Evolutionary conservation across 176 grass and related monocot species (phyloP), one percentile per base, ranked within the genome.

Genomic region (Oryza australiensis): DNA sequence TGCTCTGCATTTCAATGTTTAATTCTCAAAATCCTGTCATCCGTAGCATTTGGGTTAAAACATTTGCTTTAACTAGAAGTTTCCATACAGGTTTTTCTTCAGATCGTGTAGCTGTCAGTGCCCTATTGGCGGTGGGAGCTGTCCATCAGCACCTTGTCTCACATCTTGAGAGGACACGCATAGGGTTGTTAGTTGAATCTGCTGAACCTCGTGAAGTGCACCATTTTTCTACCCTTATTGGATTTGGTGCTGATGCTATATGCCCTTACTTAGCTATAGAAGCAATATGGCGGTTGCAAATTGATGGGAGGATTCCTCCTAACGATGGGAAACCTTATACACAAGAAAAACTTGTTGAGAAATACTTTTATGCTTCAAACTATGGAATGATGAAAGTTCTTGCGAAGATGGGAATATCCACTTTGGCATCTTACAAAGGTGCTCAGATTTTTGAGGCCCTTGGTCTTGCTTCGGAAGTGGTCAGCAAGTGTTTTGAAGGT

Each of bases 401-500:
- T 63, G 87, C 91, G 29, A 93, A 93, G 74, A 93, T 93, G 91
- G 91, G 91, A 45, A 90, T 93, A 75, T 93, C 91, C 26, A 93
- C 91, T 24, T 74, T 93, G 23, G 91, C 91, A n/a, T 93, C 91
- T 1, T 93, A 93, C 62, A 93, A 89, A 83, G 91, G 91, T 8
- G 91, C 91, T n/a, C 91, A 93, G 75, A 93, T 93, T 67, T 93
- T 93, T 80, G 91, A 93, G 60, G 91, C 85, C 18, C 88, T 90
- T 60, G 91, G 91, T 34, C 88, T 93, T 83, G 68, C 88, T 82
- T 85, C 84, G 15, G 91, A 90, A 86, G 91, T 93, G n/a, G 35
- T 85, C 27, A 40, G 23, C 20, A 89, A 90, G 64, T 93, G 88
- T 70, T 93, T 93, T 80, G 75, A 87, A 75, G 91, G 91, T 62